Evolutionary conservation across 768 basidiomycete species (phyloP).

Genomic region (Lactifluus rugatus): DNA sequence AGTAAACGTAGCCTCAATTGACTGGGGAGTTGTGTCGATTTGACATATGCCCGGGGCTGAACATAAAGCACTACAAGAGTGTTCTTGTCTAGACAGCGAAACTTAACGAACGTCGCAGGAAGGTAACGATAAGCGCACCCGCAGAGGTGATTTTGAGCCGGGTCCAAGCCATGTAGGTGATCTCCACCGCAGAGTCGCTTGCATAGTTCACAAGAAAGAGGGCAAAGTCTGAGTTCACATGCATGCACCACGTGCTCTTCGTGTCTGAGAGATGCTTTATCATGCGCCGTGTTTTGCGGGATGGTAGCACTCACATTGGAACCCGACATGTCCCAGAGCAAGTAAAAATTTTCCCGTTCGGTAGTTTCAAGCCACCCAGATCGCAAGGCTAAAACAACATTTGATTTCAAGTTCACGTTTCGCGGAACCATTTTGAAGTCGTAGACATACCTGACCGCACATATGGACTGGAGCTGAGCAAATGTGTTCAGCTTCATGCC

Average conservation of each 20-base stretch:
- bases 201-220: slow-evolving; percentile 45
- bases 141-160: slow-evolving; percentile 41
- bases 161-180: slow-evolving; percentile 44
- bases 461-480: slow-evolving; percentile 46
- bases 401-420: background rate
- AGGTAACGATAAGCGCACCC: slow-evolving; percentile 32
- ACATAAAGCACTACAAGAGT: slow-evolving; percentile 38
- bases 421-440: no score
- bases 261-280: slow-evolving; percentile 30
- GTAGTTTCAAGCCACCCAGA: slow-evolving; percentile 6
- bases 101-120: background rate
- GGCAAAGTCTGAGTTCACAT: slow-evolving; percentile 46
- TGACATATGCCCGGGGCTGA: slow-evolving; percentile 42
- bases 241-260: slow-evolving; percentile 36
- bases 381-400: slow-evolving; percentile 11
- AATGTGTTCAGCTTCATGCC: slow-evolving; percentile 44
- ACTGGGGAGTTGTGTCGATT: slow-evolving; percentile 49
- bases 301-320: slow-evolving; percentile 6
- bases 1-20: slow-evolving; percentile 52
- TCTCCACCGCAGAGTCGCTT: slow-evolving; percentile 39
- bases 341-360: slow-evolving; percentile 9
- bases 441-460: slow-evolving; percentile 40
- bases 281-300: background rate
- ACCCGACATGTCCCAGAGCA: slow-evolving; percentile 14
- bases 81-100: slow-evolving; percentile 36